These are phyloP conservation scores for Lasiosphaeriaceae sp. DNA, from an alignment of 495 filamentous ascomycete genomes.

Conservation along the genomic window DNA sequence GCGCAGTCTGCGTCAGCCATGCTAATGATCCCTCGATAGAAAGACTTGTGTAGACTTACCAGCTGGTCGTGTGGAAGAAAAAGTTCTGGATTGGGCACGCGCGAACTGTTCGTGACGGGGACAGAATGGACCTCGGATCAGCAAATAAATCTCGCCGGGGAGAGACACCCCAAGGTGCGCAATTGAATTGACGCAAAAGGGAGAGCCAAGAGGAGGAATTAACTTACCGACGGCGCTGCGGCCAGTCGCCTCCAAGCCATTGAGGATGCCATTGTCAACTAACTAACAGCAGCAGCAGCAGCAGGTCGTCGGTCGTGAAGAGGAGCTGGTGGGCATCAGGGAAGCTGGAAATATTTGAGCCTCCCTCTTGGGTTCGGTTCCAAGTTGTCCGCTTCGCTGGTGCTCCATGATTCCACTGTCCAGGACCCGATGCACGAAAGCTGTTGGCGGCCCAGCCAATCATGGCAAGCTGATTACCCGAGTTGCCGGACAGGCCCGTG, in stretches of 20 bases:
- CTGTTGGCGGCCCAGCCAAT: conserved; percentile 19
- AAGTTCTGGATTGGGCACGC: conserved; percentile 61
- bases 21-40: too few species aligned
- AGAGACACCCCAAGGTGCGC: neutral
- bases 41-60: conserved; percentile 48
- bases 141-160: conserved; percentile 3
- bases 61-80: conserved; percentile 80
- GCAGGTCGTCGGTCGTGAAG: conserved; percentile 1
- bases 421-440: conserved; percentile 20
- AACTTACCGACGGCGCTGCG: conserved; percentile 42
- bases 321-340: conserved; percentile 22
- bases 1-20: conserved; percentile 7
- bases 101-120: conserved; percentile 39
- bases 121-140: conserved; percentile 18
- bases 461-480: conserved; percentile 25
- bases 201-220: conserved; percentile 1
- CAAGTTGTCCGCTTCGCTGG: neutral
- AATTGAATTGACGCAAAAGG: neutral
- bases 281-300: conserved; percentile 12
- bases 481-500: conserved; percentile 29
- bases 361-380: conserved; percentile 4
- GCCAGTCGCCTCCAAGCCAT: conserved; percentile 49
- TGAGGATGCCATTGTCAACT: conserved; percentile 47
- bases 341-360: conserved; percentile 24
- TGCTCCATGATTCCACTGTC: conserved; percentile 14